phyloP scores from a whole-genome alignment of 495 filamentous ascomycete genomes.

The Barbatosphaeria neglecta region DNA sequence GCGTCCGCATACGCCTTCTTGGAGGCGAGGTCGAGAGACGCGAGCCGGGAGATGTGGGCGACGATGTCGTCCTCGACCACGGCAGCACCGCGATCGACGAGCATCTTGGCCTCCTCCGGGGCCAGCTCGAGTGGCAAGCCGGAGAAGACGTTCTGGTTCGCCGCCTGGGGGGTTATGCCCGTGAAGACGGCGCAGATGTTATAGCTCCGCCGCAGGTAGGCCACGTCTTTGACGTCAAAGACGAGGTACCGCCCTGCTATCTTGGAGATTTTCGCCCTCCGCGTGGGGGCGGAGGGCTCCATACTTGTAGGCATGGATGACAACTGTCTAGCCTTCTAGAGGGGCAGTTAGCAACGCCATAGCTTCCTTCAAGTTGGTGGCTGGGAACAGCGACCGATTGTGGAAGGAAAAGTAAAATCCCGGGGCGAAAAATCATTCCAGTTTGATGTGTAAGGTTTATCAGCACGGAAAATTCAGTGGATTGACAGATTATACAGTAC shows the following conservation, averaged over 20 bases:
- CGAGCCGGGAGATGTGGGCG: conserved; percentile 51
- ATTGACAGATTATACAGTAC: conserved; percentile 31
- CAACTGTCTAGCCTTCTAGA: too few relatives aligned
- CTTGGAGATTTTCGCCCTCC: conserved; percentile 63
- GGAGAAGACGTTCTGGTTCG: conserved; percentile 89
- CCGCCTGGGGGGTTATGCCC: conserved; percentile 79
- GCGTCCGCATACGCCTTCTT: conserved; percentile 33
- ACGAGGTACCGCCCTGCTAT: conserved; percentile 75
- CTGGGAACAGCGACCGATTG: background rate
- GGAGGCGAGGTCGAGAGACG: conserved; percentile 42
- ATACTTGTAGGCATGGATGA: too few relatives aligned
- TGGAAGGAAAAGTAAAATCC: background rate
- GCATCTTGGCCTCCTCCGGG: conserved; percentile 75
- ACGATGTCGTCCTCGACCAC: conserved; percentile 68
- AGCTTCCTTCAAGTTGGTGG: background rate
- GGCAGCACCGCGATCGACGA: conserved; percentile 69
- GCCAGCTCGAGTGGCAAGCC: conserved; percentile 81
- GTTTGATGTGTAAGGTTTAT: conserved; percentile 1
- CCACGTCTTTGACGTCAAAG: conserved; percentile 74
- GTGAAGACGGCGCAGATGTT: conserved; percentile 81
- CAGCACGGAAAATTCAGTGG: conserved; percentile 27
- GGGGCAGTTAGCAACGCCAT: too few relatives aligned
- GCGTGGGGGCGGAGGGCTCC: conserved; percentile 10
- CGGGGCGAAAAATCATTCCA: background rate
- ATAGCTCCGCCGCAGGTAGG: conserved; percentile 66